Evolutionary conservation across 441 rosid species (phyloP), one percentile per base, ranked within the genome.

Genomic region (Gossypium davidsonii): DNA sequence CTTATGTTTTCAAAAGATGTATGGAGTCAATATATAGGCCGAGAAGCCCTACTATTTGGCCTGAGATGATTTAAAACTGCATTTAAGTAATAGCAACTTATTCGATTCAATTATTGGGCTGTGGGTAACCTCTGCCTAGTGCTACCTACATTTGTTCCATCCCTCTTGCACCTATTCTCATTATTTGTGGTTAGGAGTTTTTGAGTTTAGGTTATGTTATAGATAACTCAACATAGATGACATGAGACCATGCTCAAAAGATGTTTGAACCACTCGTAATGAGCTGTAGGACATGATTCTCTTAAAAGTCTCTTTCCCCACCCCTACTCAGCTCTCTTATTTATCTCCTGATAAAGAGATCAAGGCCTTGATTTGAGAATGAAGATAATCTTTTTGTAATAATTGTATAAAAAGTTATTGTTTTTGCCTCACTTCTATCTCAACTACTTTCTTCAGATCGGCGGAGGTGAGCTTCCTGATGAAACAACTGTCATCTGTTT

Each of bases 391-490:
- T 25, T 18, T 12, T 20, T 42, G 7, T 20, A 37, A n/a, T 52
- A 53, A 39, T 74, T 18, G 2, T 3, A 28, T 17, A 20, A 44
- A 12, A 10, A 2, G 0, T 46, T 48, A 73, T 15, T 25, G 6
- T 2, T 23, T 59, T 4, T 31, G 70, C 67, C 59, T 67, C 39
- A 26, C 71, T 76, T 79, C 51, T 79, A 65, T 82, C 65, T 69
- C 71, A 75, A 79, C 74, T 73, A 11, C 25, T 75, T 78, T 84
- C 73, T 77, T 77, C 85, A 95, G 98, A 81, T 93, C 67, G 96
- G 98, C 73, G 97, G 95, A 42, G 98, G 99, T 65, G 91, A 92
- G 73, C 74, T 79, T 78, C 97, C 97, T 42, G 97, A 95, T 79
- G 97, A 95, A 78, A 92, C 99, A 52, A 90, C 84, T 46, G 89